Conservation (phyloP, 2,329 filamentous ascomycete genomes). For the Penicillium sp. region DNA sequence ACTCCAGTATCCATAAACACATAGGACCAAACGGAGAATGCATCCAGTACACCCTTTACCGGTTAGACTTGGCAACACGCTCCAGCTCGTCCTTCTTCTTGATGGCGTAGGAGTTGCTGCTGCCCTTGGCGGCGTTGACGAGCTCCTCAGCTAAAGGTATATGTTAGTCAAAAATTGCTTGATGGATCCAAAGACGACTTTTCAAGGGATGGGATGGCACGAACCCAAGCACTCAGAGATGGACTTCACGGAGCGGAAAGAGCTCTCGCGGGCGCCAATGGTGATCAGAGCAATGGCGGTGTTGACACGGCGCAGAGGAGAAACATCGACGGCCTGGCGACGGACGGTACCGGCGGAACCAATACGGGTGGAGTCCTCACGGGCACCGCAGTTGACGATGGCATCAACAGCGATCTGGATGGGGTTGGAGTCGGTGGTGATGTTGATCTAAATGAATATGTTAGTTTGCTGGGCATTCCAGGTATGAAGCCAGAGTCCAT, state of each 20-base stretch:
- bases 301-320: constrained; percentile 98
- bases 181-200: neutral
- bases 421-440: constrained; percentile 99
- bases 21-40: constrained; percentile 44
- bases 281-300: constrained; percentile 99
- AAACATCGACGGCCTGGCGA: constrained; percentile 99
- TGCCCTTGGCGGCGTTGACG: constrained; percentile 99
- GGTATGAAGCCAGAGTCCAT: neutral
- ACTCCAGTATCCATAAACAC: constrained; percentile 43
- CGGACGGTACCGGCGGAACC: constrained; percentile 99
- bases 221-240: constrained; percentile 70
- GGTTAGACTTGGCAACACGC: constrained; percentile 99
- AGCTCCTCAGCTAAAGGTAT: constrained; percentile 78
- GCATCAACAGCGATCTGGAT: constrained; percentile 99
- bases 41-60: constrained; percentile 68
- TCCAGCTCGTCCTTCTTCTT: constrained; percentile 99
- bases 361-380: constrained; percentile 99
- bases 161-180: neutral
- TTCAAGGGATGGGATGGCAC: neutral
- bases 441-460: constrained; percentile 74
- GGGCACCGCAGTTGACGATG: constrained; percentile 99
- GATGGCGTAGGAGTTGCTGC: constrained; percentile 99
- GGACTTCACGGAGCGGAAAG: constrained; percentile 97
- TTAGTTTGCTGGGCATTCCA: neutral
- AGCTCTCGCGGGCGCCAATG: constrained; percentile 96